Percentiles rank a stretch among this genome's conserved stretches.
phyloP scores from a whole-genome alignment of 2,329 filamentous ascomycete genomes.

The Didymella keratinophila region DNA sequence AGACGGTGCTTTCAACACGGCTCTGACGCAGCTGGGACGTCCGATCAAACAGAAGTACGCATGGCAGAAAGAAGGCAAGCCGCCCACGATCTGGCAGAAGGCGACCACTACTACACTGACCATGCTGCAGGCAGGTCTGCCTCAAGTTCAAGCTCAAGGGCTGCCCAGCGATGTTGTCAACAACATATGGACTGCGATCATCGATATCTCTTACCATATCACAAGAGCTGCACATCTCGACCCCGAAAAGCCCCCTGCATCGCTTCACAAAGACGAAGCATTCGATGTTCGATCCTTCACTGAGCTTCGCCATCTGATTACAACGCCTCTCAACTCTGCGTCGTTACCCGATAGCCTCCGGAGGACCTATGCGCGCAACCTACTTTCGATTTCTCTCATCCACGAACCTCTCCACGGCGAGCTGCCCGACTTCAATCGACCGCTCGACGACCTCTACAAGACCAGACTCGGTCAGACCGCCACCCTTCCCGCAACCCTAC shows the following conservation, averaged over 20 bases:
- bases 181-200: constrained; percentile 69
- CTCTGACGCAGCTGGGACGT: constrained; percentile 71
- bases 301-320: constrained; percentile 73
- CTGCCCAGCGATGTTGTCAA: constrained; percentile 50
- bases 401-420: constrained; percentile 72
- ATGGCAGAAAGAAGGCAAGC: constrained; percentile 75
- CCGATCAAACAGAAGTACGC: constrained; percentile 82
- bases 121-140: constrained; percentile 72
- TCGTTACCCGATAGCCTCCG: constrained; percentile 72
- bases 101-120: constrained; percentile 75
- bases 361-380: constrained; percentile 72
- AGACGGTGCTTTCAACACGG: constrained; percentile 70
- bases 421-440: constrained; percentile 60
- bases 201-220: constrained; percentile 50
- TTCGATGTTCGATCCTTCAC: constrained; percentile 83
- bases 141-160: constrained; percentile 46
- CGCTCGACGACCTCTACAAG: constrained; percentile 69
- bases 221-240: constrained; percentile 51
- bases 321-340: constrained; percentile 73
- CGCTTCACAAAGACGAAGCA: constrained; percentile 68
- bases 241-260: constrained; percentile 41
- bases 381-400: constrained; percentile 85
- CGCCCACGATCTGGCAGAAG: constrained; percentile 77
- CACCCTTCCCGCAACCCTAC: constrained; percentile 68
- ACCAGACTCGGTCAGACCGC: constrained; percentile 76